Evolutionary conservation across 805 yeast species (phyloP), one percentile per base, ranked within the genome.

Genomic region (Yarrowia bubula): DNA sequence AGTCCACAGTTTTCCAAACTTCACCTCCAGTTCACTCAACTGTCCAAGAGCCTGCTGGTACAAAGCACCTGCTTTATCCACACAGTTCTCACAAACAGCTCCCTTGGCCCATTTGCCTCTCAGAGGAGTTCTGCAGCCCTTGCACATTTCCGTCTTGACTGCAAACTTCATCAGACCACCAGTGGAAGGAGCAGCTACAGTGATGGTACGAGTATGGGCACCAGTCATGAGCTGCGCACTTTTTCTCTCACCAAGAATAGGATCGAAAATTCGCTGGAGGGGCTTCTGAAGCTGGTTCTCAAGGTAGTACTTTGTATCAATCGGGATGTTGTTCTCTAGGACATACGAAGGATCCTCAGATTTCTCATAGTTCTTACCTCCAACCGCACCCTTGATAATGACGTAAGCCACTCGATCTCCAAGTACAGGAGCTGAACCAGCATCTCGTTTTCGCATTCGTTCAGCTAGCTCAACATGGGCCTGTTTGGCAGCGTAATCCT

Each of bases 401-500:
- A 95, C 99, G 74, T 93, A 95, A 6, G 98, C 98, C 37, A 95
- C 98, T 77, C 99, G 89, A 74, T 95, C 99, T 66, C 99, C 99
- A 55, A 95, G 82, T 11, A 91, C 86, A 3, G 99, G 99, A 0
- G 99, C 99, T 8, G 96, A 88, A 28, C 99, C 99, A 0, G 96
- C 88, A 73, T 95, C 99, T 80, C 99, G 87, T 74, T 92, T 91
- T 64, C 86, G 83, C 98, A 95, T 95, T 71, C 98, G 82, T 71
- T 92, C 97, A 0, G 99, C 97, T 50, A 95, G 81, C 70, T 93
- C 98, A 32, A 92, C 96, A 75, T 95, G 99, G 0, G 99, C 98
- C 75, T 95, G 99, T 68, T 95, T 96, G 32, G 92, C 96, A 3
- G 97, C 89, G 75, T 95, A 95, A 72, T 95, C 97, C 62, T 89